A percentile compares a stretch with the other conserved stretches of the same genome.
Conservation (phyloP, 2,329 filamentous ascomycete species). For the Pseudocercospora crystallina region DNA sequence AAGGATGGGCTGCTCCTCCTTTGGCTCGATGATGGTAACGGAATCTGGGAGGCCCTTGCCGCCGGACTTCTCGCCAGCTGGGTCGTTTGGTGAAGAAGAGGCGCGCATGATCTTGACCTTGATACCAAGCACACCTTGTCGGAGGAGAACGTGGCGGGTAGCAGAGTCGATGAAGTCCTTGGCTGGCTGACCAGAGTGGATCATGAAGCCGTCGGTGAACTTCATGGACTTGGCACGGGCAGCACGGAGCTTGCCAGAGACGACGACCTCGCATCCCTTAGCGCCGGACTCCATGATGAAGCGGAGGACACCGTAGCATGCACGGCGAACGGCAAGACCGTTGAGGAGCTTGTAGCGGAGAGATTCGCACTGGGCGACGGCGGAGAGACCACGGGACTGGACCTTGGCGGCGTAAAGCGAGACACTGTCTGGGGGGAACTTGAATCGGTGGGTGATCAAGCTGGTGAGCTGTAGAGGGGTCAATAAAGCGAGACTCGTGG, state of each 20-base stretch:
- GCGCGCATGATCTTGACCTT: constrained; percentile 99
- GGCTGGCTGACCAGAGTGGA: constrained; percentile 99
- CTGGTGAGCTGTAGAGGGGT: constrained; percentile 70
- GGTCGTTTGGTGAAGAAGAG: constrained; percentile 65
- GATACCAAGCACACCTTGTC: constrained; percentile 99
- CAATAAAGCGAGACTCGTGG: constrained; percentile 1
- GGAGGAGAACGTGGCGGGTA: constrained; percentile 98
- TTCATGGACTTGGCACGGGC: constrained; percentile 99
- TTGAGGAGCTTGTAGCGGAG: constrained; percentile 99
- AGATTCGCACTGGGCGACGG: constrained; percentile 99
- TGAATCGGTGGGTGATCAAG: constrained; percentile 99
- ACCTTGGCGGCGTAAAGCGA: constrained; percentile 99
- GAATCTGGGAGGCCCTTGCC: constrained; percentile 97
- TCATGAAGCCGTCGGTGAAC: constrained; percentile 99
- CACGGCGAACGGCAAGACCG: constrained; percentile 95
- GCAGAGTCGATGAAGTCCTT: constrained; percentile 99
- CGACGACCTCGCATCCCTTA: constrained; percentile 99
- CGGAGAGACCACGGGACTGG: constrained; percentile 99
- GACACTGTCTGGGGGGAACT: constrained; percentile 99
- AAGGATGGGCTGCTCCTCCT: constrained; percentile 95
- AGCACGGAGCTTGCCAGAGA: constrained; percentile 97
- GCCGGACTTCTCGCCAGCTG: constrained; percentile 97
- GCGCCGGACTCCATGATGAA: constrained; percentile 99
- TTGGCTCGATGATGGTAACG: constrained; percentile 99
- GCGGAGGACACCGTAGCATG: constrained; percentile 96